Conservation (phyloP, 139 green algal genomes). For the Prasinococcaceae sp. region DNA sequence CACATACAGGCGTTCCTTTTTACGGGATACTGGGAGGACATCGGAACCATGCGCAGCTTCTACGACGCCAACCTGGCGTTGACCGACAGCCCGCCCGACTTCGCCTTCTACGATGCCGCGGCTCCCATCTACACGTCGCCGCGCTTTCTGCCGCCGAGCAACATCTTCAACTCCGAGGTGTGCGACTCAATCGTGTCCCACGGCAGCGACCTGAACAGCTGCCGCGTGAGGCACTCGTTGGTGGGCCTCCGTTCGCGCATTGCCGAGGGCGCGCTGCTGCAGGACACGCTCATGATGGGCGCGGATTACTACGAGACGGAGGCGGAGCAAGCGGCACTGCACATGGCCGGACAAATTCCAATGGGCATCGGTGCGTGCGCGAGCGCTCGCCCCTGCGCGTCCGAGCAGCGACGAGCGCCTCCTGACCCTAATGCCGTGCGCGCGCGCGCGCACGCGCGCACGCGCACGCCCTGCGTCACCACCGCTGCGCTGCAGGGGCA, state of each 20-base stretch:
- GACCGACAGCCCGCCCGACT: slow-evolving; percentile 55
- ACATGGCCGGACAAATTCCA: slow-evolving; percentile 57
- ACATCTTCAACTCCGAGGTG: slow-evolving; percentile 60
- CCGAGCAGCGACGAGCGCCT: no score
- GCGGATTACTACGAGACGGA: slow-evolving; percentile 96
- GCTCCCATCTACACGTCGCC: slow-evolving; percentile 96
- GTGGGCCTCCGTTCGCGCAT: slow-evolving; percentile 82
- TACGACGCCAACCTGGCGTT: slow-evolving; percentile 98
- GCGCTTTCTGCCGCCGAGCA: slow-evolving; percentile 88
- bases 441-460: no score
- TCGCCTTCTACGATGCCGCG: slow-evolving; percentile 94
- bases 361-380: slow-evolving; percentile 85
- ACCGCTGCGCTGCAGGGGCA: no score
- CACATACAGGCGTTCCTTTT: slow-evolving; percentile 88
- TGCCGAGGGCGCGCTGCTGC: slow-evolving; percentile 28
- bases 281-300: slow-evolving; percentile 82
- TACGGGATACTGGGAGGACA: slow-evolving; percentile 93
- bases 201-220: slow-evolving; percentile 61
- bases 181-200: slow-evolving; percentile 30
- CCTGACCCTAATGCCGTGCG: no score
- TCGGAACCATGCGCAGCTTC: slow-evolving; percentile 97
- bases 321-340: slow-evolving; percentile 41
- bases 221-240: slow-evolving; percentile 73
- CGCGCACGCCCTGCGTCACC: no score
- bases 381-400: no score